Percentiles rank a stretch among this genome's conserved stretches.
Conservation (phyloP, 257 asterid species). For the Lycium ferocissimum region DNA sequence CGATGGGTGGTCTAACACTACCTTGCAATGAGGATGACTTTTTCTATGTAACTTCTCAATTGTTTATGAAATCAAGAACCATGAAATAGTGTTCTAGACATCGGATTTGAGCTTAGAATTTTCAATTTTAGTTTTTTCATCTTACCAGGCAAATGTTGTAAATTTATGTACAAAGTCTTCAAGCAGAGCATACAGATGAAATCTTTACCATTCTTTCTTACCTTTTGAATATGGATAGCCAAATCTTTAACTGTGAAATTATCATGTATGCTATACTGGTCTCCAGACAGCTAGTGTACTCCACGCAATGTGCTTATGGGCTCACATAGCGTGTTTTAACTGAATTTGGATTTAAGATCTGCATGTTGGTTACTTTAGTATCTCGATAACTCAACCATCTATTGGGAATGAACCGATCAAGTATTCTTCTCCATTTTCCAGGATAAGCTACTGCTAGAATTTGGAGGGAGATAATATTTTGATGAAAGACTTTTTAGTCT, state of each 20-base stretch:
- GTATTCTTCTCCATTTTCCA: not conserved
- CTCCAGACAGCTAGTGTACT: too few relatives aligned
- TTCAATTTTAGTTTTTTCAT: not conserved
- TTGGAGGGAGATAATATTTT: too few relatives aligned
- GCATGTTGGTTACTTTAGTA: not conserved
- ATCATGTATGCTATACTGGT: too few relatives aligned
- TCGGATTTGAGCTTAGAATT: not conserved
- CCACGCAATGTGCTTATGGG: too few relatives aligned
- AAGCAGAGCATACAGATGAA: slow-evolving; percentile 8
- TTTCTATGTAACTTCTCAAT: slow-evolving; percentile 33
- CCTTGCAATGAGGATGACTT: slow-evolving; percentile 22
- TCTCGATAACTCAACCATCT: not conserved
- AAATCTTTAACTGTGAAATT: not conserved
- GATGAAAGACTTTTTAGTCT: not conserved
- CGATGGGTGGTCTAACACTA: slow-evolving; percentile 15
- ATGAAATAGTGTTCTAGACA: not conserved
- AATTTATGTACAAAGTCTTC: not conserved
- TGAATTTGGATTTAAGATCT: not conserved
- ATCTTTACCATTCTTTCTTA: not conserved
- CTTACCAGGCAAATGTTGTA: slow-evolving; percentile 25
- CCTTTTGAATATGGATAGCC: not conserved
- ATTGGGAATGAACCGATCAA: not conserved
- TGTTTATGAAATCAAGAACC: slow-evolving; percentile 4
- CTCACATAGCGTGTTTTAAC: too few relatives aligned
- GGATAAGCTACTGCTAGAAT: too few relatives aligned